phyloP scores from a whole-genome alignment of 805 yeast species.

The Metschnikowia cerradonensis region DNA sequence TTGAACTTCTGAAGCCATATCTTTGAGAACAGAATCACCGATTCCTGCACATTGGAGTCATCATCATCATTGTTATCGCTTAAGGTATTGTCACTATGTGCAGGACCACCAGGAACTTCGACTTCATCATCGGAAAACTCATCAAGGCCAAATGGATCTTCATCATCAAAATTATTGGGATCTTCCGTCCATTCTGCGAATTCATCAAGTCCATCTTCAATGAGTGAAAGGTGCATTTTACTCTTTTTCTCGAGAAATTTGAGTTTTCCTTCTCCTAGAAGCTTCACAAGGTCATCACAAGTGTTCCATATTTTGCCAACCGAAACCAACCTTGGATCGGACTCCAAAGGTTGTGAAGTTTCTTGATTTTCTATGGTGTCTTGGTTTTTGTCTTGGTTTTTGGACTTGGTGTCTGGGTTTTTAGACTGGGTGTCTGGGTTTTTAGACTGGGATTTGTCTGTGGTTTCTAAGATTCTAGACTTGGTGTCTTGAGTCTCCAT shows the following conservation, averaged over 20 bases:
- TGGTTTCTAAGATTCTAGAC: slow-evolving; percentile 18
- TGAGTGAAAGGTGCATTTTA: slow-evolving; percentile 39
- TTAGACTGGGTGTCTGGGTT: slow-evolving; percentile 6
- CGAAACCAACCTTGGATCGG: slow-evolving; percentile 42
- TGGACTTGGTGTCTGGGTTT: slow-evolving; percentile 17
- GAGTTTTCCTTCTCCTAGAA: slow-evolving; percentile 47
- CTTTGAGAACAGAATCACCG: slow-evolving; percentile 37
- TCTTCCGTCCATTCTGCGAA: slow-evolving; percentile 65
- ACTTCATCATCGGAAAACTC: slow-evolving; percentile 13
- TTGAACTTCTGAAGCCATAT: slow-evolving; percentile 52
- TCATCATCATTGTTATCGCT: neutral
- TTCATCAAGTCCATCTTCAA: slow-evolving; percentile 64
- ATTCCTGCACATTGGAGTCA: neutral
- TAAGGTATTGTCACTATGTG: neutral
- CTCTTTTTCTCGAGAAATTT: slow-evolving; percentile 50
- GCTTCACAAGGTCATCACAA: slow-evolving; percentile 47
- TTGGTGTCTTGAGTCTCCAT: slow-evolving; percentile 1
- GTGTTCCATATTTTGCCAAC: slow-evolving; percentile 72
- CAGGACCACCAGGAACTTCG: slow-evolving; percentile 10
- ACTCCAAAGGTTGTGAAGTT: too few species aligned
- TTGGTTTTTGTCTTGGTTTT: neutral
- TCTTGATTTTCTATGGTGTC: slow-evolving; percentile 17
- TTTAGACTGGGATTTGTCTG: neutral
- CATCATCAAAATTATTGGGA: slow-evolving; percentile 46
- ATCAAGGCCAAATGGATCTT: slow-evolving; percentile 50